phyloP scores from a whole-genome alignment of 2,329 filamentous ascomycete genomes.

The Phyllosticta paracitricarpa region DNA sequence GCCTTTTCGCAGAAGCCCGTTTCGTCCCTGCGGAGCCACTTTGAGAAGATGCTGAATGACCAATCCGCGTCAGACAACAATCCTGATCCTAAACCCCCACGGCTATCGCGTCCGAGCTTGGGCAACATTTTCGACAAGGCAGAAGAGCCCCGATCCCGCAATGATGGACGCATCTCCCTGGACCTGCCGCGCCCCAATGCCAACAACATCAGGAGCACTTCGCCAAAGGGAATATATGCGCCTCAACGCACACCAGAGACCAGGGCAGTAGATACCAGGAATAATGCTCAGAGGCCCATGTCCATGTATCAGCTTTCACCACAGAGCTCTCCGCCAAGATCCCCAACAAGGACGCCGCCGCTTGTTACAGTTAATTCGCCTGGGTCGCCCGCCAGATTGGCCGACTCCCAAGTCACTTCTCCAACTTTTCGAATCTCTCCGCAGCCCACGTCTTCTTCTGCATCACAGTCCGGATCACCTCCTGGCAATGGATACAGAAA shows the following conservation, averaged over 20 bases:
- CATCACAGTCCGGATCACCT: slow-evolving; percentile 12
- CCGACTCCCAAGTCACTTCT: slow-evolving; percentile 21
- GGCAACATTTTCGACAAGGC: slow-evolving; percentile 20
- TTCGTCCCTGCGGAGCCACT: slow-evolving; percentile 69
- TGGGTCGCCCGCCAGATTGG: slow-evolving; percentile 52
- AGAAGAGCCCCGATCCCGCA: slow-evolving; percentile 20
- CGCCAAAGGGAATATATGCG: slow-evolving; percentile 6
- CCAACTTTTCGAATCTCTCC: slow-evolving; percentile 21
- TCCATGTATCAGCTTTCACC: slow-evolving; percentile 41
- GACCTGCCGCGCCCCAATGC: slow-evolving; percentile 29
- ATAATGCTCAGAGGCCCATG: slow-evolving; percentile 31
- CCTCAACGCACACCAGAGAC: slow-evolving; percentile 13
- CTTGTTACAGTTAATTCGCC: slow-evolving; percentile 61
- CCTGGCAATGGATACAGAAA: slow-evolving; percentile 19
- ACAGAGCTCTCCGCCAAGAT: slow-evolving; percentile 24
- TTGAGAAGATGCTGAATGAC: slow-evolving; percentile 60
- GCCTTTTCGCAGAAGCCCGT: slow-evolving; percentile 55
- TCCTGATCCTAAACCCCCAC: slow-evolving; percentile 11
- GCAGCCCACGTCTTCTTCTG: slow-evolving; percentile 13
- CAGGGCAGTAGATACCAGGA: slow-evolving; percentile 7
- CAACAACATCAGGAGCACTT: slow-evolving; percentile 1
- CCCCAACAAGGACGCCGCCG: slow-evolving; percentile 48
- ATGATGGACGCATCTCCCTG: slow-evolving; percentile 30
- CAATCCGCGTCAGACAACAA: slow-evolving; percentile 16
- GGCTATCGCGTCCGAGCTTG: slow-evolving; percentile 24